Base-by-base conservation (phyloP, 495 filamentous ascomycete genomes). In the Neurospora sp. region DNA sequence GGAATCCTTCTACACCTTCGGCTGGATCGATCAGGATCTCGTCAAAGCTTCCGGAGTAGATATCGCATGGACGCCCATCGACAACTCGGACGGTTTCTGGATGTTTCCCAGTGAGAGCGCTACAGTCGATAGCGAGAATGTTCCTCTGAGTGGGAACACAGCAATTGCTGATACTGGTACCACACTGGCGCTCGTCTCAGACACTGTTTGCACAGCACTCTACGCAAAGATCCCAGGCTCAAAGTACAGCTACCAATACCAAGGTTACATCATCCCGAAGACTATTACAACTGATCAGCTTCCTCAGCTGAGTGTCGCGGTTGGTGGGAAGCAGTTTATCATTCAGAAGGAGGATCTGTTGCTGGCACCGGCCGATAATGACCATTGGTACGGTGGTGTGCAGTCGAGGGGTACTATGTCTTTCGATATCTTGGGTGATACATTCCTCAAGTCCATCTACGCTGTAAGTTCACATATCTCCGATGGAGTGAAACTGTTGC, bases 91-190 rank as follows among this genome's bases (percentile, higher is more conserved):
- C 44, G 92, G 92, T 31, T 92, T 93, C 81, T 94, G 92, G 92
- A 81, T 86, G 81, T 90, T 94, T 78, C 76, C 85, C 35, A 91
- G 89, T 40, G 80, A 86, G 68, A 88, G 87, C 12, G 86, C 85
- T 42, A 86, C 85, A 5, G 82, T 94, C 68, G 88, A 89, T 75
- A 89, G 89, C 74, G 85, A 89, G 74, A 83, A 83, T 8, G 79
- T 92, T 68, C 27, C 78, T 5, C 85, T 87, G 11, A 77, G 83
- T n/a, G 86, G 85, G 37, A 94, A 93, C 81, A 91, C 83, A 18
- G 91, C 92, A 70, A 93, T 94, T 72, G 91, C 90, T 68, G 92
- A 94, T 80, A 94, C 92, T 4, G 92, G 91, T 72, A 93, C 91
- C 42, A 91, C 91, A 2, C 86, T 94, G 69, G 88, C 88, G 3